A percentile compares a stretch with the other conserved stretches of the same genome.
phyloP scores from a whole-genome alignment of 2,329 filamentous ascomycete genomes.

The Penicillium hordei region DNA sequence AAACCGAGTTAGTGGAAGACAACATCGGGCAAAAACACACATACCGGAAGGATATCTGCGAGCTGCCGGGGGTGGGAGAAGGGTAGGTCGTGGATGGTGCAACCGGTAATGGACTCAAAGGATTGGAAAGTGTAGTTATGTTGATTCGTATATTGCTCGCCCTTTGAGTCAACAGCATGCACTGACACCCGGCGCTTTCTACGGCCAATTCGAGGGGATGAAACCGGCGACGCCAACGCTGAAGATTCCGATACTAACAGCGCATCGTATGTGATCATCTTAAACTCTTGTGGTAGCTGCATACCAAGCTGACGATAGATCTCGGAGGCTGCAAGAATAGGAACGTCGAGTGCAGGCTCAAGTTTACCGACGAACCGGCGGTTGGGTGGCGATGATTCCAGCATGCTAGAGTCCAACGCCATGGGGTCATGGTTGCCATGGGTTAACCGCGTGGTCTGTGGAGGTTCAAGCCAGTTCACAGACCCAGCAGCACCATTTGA shows the following conservation, averaged over 20 bases:
- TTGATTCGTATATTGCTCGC: slow-evolving; percentile 30
- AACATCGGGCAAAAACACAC: slow-evolving; percentile 9
- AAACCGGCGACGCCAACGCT: slow-evolving; percentile 20
- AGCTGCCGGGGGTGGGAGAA: slow-evolving; percentile 49
- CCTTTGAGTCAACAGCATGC: slow-evolving; percentile 32
- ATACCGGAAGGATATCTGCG: slow-evolving; percentile 44
- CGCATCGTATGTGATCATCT: slow-evolving; percentile 41
- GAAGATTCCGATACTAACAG: slow-evolving; percentile 38
- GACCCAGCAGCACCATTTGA: slow-evolving; percentile 24
- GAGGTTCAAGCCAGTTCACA: slow-evolving; percentile 45
- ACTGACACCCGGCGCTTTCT: slow-evolving; percentile 38
- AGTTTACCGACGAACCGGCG: slow-evolving; percentile 47
- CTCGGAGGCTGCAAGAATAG: slow-evolving; percentile 42
- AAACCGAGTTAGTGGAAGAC: slow-evolving; percentile 3
- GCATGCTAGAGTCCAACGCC: slow-evolving; percentile 40
- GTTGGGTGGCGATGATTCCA: slow-evolving; percentile 40
- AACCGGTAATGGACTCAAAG: slow-evolving; percentile 42
- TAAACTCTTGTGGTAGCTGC: slow-evolving; percentile 42
- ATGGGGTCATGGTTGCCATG: slow-evolving; percentile 37
- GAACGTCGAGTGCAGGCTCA: slow-evolving; percentile 45
- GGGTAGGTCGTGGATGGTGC: slow-evolving; percentile 43
- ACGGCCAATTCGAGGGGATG: slow-evolving; percentile 29
- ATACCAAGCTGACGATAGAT: slow-evolving; percentile 44
- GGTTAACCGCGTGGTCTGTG: slow-evolving; percentile 35
- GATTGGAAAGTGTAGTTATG: slow-evolving; percentile 47